These are phyloP conservation scores for Auxenochlorella pyrenoidosa DNA, from an alignment of 139 green algal species.

Conservation along the genomic window DNA sequence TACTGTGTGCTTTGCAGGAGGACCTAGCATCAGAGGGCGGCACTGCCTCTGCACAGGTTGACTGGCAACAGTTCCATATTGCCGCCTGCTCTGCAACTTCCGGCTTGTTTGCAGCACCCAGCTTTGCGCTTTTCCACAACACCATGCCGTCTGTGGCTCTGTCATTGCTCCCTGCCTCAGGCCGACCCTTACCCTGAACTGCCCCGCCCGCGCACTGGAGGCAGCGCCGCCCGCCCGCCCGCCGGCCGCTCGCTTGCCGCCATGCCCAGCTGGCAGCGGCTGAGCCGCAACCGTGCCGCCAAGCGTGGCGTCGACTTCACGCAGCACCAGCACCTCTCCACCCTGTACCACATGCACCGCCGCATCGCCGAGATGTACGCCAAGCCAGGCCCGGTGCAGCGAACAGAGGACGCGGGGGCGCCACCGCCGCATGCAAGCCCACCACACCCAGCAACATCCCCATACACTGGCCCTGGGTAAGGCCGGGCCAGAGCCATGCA, in stretches of 20 bases:
- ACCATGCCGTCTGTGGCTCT: neutral
- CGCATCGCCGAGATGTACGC: constrained; percentile 25
- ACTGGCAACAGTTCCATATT: neutral
- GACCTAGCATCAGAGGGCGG: neutral
- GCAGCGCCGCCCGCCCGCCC: neutral
- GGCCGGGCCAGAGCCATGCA: no score
- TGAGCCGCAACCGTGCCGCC: constrained; percentile 26
- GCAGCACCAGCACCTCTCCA: constrained; percentile 16
- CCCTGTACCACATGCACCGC: constrained; percentile 33
- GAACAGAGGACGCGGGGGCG: neutral
- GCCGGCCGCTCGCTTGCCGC: neutral
- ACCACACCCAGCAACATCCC: no score
- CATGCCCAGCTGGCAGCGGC: constrained; percentile 12
- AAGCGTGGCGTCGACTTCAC: constrained; percentile 5
- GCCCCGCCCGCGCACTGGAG: neutral
- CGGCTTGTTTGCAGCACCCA: neutral
- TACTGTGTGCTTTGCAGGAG: neutral
- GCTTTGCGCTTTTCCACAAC: neutral
- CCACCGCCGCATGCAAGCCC: no score
- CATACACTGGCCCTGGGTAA: no score
- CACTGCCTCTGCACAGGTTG: no score
- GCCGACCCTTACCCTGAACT: neutral
- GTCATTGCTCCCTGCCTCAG: neutral
- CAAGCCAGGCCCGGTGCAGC: neutral
- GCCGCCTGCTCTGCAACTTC: no score